Evolutionary conservation across 495 filamentous ascomycete genomes (phyloP), one percentile per base, ranked within the genome.

Genomic region (Tricharina praecox): DNA sequence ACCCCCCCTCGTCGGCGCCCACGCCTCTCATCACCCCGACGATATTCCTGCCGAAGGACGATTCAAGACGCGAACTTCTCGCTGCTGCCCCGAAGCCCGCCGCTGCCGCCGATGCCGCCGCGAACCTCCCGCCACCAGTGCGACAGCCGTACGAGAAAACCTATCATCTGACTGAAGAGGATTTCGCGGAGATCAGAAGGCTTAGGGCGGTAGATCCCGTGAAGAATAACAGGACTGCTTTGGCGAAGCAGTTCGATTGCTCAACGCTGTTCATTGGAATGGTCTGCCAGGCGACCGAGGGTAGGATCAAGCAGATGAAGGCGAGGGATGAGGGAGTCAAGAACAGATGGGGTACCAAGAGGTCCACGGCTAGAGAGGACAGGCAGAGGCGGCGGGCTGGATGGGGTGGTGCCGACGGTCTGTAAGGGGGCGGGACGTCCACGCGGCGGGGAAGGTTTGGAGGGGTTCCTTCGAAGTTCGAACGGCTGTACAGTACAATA

Each of bases 1-100:
- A 95, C 67, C 90, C 90, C 34, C 90, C 90, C 4, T 79, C 87
- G n/a, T 76, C 83, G 25, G 72, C 75, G 0, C 74, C 92, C 1
- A 82, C 76, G 16, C 78, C 86, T 26, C 83, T 79, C 63, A 75
- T 92, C 62, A 97, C 90, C 2, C 90, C 90, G 24, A 68, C 75
- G 48, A 86, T 83, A 52, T 97, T 97, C 68, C 77, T 97, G 13
- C 92, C 90, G 23, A 67, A 68, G 50, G 66, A 70, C 49, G 92
- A 97, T 66, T 72, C 73, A 5, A 78, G 88, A 23, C 75, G 77
- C 47, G 63, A 65, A 41, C 65, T 85, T 4, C 55, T 65, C 50
- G 65, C 67, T 15, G 42, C 58, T 53, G 8, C 32, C 20, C 49
- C 15, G 50, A 55, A 48, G n/a, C 9, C 28, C 15, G 34, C 35